Evolutionary conservation across 495 filamentous ascomycete species (phyloP).

Genomic region (Ramalina intermedia): DNA sequence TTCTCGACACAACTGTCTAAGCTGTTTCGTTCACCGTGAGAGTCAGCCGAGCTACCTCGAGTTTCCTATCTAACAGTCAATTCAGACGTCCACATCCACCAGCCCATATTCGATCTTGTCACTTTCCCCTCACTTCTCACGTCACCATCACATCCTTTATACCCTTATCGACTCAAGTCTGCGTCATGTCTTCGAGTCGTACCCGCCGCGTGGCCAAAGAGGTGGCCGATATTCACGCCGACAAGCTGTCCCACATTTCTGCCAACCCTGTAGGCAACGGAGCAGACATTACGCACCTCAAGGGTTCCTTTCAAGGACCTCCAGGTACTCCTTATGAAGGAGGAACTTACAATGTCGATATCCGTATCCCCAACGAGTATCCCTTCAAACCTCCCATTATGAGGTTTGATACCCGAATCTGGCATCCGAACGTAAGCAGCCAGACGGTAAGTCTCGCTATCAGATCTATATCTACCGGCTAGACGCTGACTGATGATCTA

Average conservation of each 20-base stretch:
- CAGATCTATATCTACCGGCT: neutral
- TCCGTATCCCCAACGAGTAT: constrained; percentile 77
- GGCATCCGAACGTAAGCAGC: constrained; percentile 95
- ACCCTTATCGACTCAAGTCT: neutral
- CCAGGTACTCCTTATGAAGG: constrained; percentile 92
- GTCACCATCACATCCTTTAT: neutral
- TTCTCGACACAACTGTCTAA: neutral
- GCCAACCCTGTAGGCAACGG: constrained; percentile 46
- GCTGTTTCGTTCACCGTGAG: neutral
- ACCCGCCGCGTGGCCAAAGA: constrained; percentile 82
- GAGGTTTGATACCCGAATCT: constrained; percentile 89
- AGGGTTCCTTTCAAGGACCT: constrained; percentile 72
- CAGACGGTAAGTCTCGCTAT: constrained; percentile 54
- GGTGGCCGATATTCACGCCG: constrained; percentile 69
- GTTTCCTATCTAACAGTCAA: neutral
- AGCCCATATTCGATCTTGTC: neutral
- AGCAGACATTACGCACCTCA: constrained; percentile 70
- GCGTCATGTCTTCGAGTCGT: constrained; percentile 59
- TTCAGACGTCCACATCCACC: neutral
- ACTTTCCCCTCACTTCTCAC: neutral
- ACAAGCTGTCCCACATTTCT: constrained; percentile 58
- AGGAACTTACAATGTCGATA: constrained; percentile 69
- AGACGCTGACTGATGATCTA: constrained; percentile 6
- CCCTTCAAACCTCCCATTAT: constrained; percentile 87
- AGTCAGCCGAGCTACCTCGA: neutral